Evolutionary conservation across 2,329 filamentous ascomycete genomes (phyloP).

Genomic region (Eurotiales sp.): DNA sequence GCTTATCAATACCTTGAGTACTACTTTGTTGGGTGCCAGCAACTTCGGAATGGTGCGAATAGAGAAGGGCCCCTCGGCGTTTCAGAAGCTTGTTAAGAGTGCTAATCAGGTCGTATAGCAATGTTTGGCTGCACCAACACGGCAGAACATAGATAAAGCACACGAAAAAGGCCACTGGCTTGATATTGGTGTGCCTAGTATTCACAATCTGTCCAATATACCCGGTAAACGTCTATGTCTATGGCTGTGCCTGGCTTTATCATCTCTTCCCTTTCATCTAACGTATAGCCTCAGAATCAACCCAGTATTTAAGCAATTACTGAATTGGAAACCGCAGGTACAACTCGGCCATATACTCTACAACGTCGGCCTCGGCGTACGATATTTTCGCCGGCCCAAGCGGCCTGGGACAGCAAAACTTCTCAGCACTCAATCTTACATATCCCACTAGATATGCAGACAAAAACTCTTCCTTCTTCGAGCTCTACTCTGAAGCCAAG

Average conservation of each 20-base stretch:
- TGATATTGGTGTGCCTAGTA: conserved; percentile 42
- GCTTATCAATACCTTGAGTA: conserved; percentile 47
- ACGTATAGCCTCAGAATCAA: too few relatives aligned
- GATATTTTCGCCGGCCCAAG: neutral
- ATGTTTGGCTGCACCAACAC: conserved; percentile 47
- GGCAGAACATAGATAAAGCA: conserved; percentile 47
- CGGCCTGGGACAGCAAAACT: too few relatives aligned
- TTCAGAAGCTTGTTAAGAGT: neutral
- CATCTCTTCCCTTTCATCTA: neutral
- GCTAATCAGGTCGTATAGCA: conserved; percentile 27
- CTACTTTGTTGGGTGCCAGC: conserved; percentile 43
- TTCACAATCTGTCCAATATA: conserved; percentile 19
- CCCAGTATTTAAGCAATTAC: neutral
- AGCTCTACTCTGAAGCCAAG: neutral
- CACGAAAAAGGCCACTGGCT: conserved; percentile 43
- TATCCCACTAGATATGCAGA: too few relatives aligned
- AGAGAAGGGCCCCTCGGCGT: too few relatives aligned
- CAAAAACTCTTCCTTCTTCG: too few relatives aligned
- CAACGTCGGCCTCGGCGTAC: neutral
- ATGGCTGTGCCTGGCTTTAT: neutral
- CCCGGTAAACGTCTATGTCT: neutral
- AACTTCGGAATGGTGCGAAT: conserved; percentile 49
- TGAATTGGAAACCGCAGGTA: neutral
- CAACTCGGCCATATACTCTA: neutral
- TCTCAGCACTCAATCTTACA: too few relatives aligned